Conservation (phyloP, 306 rosid genomes). For the Pterocarpus macrocarpus region DNA sequence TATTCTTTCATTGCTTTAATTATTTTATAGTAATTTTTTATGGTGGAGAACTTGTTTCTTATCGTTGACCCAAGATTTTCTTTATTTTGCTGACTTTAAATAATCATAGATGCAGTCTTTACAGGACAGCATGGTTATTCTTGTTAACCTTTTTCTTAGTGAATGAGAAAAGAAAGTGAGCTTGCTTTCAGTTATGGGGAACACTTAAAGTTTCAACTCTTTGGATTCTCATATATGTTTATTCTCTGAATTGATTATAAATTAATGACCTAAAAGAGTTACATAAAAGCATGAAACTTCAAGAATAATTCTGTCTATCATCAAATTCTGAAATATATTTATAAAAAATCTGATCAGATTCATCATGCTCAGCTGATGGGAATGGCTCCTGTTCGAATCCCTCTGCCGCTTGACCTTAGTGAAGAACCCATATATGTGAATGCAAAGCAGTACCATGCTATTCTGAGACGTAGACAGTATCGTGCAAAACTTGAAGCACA, state of each 20-base stretch:
- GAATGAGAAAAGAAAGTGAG: background rate
- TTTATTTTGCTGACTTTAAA: background rate
- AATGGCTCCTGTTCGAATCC: constrained; percentile 58
- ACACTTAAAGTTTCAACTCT: background rate
- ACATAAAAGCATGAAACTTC: constrained; percentile 35
- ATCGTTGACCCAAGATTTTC: constrained; percentile 11
- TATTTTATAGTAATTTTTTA: constrained; percentile 30
- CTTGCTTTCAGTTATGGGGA: no score
- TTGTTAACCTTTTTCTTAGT: constrained; percentile 29
- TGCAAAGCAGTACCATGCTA: constrained; percentile 91
- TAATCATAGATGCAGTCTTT: background rate
- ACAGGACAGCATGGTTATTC: background rate
- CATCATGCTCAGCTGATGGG: constrained; percentile 60
- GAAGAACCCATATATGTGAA: constrained; percentile 85
- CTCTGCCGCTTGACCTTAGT: constrained; percentile 62
- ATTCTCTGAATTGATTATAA: constrained; percentile 6
- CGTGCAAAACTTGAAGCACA: constrained; percentile 86
- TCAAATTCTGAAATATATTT: constrained; percentile 30
- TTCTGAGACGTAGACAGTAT: constrained; percentile 83
- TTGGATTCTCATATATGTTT: constrained; percentile 31
- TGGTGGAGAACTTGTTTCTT: constrained; percentile 31
- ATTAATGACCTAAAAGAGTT: background rate
- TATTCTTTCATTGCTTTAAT: background rate
- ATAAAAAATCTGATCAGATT: constrained; percentile 44
- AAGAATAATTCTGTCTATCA: background rate